Evolutionary conservation across 1,284 basidiomycete genomes (phyloP), one percentile per base, ranked within the genome.

Genomic region (Malassezia pachydermatis): DNA sequence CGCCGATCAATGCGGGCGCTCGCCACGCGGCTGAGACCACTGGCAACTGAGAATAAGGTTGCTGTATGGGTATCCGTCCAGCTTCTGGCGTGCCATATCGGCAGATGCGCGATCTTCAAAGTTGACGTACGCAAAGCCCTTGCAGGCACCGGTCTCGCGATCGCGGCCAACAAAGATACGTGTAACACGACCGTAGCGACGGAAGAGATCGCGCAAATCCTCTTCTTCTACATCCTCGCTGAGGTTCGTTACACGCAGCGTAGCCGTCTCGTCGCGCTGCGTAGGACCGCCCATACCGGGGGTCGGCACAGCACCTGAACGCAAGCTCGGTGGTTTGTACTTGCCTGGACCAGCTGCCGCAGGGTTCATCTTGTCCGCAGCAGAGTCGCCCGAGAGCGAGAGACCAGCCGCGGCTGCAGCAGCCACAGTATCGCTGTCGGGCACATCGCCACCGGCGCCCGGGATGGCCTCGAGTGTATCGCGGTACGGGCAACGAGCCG

Each of bases 401-500:
- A 43, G 30, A 19, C 40, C 46, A 13, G 33, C 40, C 3, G 42
- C 30, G 7, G 49, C 49, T 4, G 51, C 46, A 32, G 41, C 36
- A 17, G 51, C 46, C 3, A 34, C 32, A 2, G 41, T 30, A 9
- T 54, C 52, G 13, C 20, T 41, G 20, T 65, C 62, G 35, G 64
- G 61, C 38, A 61, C 59, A 40, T 63, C 62, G 45, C 60, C 58
- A 27, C 59, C 61, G 22, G 64, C 78, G 10, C 84, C 86, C 17
- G 84, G 80, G 10, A 74, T 72, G 37, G 88, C 80, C 37, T 76
- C 77, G 35, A 80, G 74, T 17, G 86, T 86, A 63, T 96, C 90
- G 75, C 89, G 94, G 80, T 94, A 94, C 10, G 94, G 94, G 79
- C 94, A 98, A 74, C 90, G 89, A 55, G 89, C 85, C 10, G 94